phyloP scores from a whole-genome alignment of 345 rosid species.

The Linum usitatissimum region DNA sequence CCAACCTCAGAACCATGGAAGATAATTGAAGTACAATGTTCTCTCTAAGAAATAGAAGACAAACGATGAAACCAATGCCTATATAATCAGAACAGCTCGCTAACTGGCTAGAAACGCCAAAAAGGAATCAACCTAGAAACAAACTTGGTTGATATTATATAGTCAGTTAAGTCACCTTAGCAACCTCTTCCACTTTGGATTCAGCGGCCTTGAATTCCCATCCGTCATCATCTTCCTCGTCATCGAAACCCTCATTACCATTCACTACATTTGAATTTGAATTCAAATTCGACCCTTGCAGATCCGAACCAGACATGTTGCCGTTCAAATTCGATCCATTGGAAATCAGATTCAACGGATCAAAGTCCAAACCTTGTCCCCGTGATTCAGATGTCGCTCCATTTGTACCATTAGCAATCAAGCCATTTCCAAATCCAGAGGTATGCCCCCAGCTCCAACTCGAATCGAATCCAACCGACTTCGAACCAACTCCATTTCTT shows the following conservation, averaged over 20 bases:
- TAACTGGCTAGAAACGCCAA: not conserved
- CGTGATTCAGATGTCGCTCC: not conserved
- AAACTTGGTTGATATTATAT: not conserved
- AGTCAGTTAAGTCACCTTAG: conserved; percentile 4
- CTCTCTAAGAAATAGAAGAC: conserved; percentile 5
- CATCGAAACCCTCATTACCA: conserved; percentile 15
- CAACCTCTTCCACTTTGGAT: conserved; percentile 13
- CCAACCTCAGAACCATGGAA: conserved; percentile 9
- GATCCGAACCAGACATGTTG: not conserved
- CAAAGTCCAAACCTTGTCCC: conserved; percentile 7
- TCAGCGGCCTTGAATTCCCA: conserved; percentile 33
- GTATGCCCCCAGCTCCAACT: not conserved
- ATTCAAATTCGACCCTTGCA: conserved; percentile 2
- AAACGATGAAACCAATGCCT: conserved; percentile 16
- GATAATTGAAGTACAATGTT: not conserved
- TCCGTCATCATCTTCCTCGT: conserved; percentile 14
- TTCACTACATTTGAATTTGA: not conserved
- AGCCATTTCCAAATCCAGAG: not conserved
- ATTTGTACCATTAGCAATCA: not conserved
- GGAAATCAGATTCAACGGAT: not conserved
- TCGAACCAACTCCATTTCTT: not conserved
- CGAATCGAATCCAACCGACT: not conserved
- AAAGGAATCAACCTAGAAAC: not conserved
- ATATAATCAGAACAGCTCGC: conserved; percentile 13
- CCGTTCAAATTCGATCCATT: conserved; percentile 6